Evolutionary conservation across 2,329 filamentous ascomycete species (phyloP).

Genomic region (Cadophora malorum): DNA sequence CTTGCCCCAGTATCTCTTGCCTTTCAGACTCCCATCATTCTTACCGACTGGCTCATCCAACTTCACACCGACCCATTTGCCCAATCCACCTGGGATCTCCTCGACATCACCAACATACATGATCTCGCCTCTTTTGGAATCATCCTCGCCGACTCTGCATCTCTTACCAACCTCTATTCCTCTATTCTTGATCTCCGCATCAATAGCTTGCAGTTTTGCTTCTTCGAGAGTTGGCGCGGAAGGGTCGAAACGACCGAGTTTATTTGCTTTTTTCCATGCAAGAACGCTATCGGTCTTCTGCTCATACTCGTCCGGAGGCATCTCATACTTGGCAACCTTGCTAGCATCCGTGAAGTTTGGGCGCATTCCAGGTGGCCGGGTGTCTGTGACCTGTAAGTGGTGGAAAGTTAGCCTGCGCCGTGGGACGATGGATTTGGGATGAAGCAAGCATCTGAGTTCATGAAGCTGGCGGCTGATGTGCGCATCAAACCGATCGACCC

Average conservation of each 20-base stretch:
- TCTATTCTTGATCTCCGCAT: constrained; percentile 72
- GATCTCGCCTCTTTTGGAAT: constrained; percentile 72
- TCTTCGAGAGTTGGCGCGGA: constrained; percentile 76
- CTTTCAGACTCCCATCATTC: constrained; percentile 77
- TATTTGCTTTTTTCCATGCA: constrained; percentile 94
- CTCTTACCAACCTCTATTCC: constrained; percentile 69
- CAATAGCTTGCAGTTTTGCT: constrained; percentile 71
- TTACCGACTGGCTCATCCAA: constrained; percentile 83
- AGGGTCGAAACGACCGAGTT: constrained; percentile 95
- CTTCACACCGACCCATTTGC: constrained; percentile 75
- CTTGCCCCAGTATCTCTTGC: constrained; percentile 69
- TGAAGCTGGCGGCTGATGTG: constrained; percentile 3
- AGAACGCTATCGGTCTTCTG: constrained; percentile 86
- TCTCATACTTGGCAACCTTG: constrained; percentile 85
- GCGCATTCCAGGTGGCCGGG: constrained; percentile 75
- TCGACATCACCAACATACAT: constrained; percentile 75
- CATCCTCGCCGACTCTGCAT: constrained; percentile 71
- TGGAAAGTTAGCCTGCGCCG: constrained; percentile 28
- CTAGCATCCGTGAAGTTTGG: constrained; percentile 83
- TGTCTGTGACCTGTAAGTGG: constrained; percentile 72
- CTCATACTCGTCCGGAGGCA: constrained; percentile 87
- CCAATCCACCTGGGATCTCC: constrained; percentile 71
- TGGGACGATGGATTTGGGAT: constrained; percentile 7
- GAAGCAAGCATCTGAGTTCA: constrained; percentile 19
- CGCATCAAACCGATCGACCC: constrained; percentile 9